A percentile compares a stretch with the other conserved stretches of the same genome.
These are phyloP conservation scores for Solanum peruvianum DNA, from an alignment of 257 asterid genomes.

Conservation along the genomic window DNA sequence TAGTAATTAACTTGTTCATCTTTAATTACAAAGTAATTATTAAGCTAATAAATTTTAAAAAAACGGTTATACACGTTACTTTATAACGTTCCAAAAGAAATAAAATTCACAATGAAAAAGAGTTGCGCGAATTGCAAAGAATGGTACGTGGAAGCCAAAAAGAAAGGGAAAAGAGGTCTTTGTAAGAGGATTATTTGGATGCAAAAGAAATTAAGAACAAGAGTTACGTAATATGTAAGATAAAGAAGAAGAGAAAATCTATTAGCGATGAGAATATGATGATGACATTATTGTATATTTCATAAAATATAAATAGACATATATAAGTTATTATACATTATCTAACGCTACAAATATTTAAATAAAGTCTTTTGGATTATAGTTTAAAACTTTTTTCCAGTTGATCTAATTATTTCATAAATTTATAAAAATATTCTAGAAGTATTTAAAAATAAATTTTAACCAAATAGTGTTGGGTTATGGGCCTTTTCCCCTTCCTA, in stretches of 20 bases:
- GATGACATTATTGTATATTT: background rate
- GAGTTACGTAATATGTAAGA: background rate
- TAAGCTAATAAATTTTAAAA: background rate
- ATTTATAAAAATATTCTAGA: no score
- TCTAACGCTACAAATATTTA: no score
- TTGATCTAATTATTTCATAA: no score
- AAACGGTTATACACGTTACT: background rate
- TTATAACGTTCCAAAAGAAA: background rate
- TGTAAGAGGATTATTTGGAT: background rate
- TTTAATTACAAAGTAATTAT: no score
- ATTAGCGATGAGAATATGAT: background rate
- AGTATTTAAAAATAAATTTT: no score
- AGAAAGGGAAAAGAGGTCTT: background rate
- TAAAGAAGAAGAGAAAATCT: background rate
- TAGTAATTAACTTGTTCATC: no score
- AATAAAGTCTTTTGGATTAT: no score
- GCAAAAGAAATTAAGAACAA: background rate
- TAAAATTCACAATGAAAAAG: background rate
- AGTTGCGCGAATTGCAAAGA: background rate
- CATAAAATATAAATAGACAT: no score
- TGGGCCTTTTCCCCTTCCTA: no score
- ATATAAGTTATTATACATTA: no score
- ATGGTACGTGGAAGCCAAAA: background rate
- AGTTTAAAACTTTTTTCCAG: no score
- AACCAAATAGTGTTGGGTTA: no score